phyloP scores from a whole-genome alignment of 345 rosid species.

The Populus tremula region DNA sequence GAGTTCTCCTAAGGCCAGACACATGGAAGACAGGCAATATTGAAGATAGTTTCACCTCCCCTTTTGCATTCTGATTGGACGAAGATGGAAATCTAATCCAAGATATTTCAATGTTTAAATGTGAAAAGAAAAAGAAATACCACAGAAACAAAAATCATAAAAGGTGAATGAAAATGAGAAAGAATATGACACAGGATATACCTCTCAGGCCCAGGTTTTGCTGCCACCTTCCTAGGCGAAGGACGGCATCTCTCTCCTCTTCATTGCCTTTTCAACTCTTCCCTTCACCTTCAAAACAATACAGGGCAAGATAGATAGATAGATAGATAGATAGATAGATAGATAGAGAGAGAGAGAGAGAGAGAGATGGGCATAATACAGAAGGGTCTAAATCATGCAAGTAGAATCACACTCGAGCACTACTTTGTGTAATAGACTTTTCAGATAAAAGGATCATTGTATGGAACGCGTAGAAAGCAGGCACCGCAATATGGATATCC shows the following conservation, averaged over 20 bases:
- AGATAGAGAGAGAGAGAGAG: not conserved
- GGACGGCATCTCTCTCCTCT: slow-evolving; percentile 29
- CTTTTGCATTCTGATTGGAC: too few species aligned
- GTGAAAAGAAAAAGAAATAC: too few species aligned
- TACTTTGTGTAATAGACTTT: slow-evolving; percentile 12
- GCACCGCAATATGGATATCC: slow-evolving; percentile 40
- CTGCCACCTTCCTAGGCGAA: slow-evolving; percentile 19
- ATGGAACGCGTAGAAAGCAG: slow-evolving; percentile 34
- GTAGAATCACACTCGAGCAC: slow-evolving; percentile 31
- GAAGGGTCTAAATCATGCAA: slow-evolving; percentile 29
- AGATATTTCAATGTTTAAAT: too few species aligned
- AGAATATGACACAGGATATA: slow-evolving; percentile 48
- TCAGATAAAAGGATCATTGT: slow-evolving; percentile 23
- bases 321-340: not conserved
- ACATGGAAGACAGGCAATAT: too few species aligned
- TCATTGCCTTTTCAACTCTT: not conserved
- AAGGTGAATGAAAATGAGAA: not conserved
- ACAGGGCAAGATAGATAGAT: not conserved
- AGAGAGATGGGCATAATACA: not conserved
- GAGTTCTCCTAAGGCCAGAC: too few species aligned
- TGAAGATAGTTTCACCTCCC: too few species aligned
- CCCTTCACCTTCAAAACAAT: not conserved
- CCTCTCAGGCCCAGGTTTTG: slow-evolving; percentile 19
- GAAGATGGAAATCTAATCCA: not conserved
- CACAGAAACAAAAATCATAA: not conserved